phyloP scores from a whole-genome alignment of 352 stramenopile genomes.

The Phytophthora ramorum region DNA sequence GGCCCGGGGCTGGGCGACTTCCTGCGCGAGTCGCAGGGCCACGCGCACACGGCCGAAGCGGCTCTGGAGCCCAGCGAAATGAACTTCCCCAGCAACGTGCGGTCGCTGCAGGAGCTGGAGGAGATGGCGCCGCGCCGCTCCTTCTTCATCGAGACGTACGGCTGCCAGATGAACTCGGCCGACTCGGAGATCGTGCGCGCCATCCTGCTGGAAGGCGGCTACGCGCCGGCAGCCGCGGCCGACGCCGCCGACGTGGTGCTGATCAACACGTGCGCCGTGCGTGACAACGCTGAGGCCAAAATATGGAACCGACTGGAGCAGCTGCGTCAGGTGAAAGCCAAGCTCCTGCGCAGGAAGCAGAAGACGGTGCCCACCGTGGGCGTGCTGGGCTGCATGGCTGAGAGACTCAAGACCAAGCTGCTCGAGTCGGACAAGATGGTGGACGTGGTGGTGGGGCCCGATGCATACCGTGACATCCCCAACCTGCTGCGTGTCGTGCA shows the following conservation, averaged over 20 bases:
- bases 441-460: constrained; percentile 98
- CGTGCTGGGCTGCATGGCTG: constrained; percentile 99
- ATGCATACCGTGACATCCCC: constrained; percentile 98
- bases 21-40: constrained; percentile 56
- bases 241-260: constrained; percentile 95
- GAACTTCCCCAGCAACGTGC: constrained; percentile 67
- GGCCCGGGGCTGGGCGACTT: constrained; percentile 79
- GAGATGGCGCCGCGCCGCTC: constrained; percentile 37
- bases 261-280: constrained; percentile 99
- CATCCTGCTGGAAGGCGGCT: constrained; percentile 89
- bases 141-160: constrained; percentile 96
- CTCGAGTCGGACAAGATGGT: constrained; percentile 95
- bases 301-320: constrained; percentile 89
- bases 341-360: constrained; percentile 72
- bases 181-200: constrained; percentile 98
- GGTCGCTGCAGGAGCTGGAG: constrained; percentile 60
- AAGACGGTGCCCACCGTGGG: constrained; percentile 88
- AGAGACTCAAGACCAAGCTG: constrained; percentile 97
- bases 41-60: constrained; percentile 30
- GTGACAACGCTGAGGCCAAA: constrained; percentile 99
- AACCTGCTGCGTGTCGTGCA: constrained; percentile 92
- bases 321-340: constrained; percentile 78
- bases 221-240: constrained; percentile 62
- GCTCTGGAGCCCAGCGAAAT: constrained; percentile 70
- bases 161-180: constrained; percentile 99